Percentiles rank a stretch among this genome's conserved stretches.
Evolutionary conservation across 225 moss, liverwort and hornwort genomes (phyloP).

Genomic region (Asterella californica): DNA sequence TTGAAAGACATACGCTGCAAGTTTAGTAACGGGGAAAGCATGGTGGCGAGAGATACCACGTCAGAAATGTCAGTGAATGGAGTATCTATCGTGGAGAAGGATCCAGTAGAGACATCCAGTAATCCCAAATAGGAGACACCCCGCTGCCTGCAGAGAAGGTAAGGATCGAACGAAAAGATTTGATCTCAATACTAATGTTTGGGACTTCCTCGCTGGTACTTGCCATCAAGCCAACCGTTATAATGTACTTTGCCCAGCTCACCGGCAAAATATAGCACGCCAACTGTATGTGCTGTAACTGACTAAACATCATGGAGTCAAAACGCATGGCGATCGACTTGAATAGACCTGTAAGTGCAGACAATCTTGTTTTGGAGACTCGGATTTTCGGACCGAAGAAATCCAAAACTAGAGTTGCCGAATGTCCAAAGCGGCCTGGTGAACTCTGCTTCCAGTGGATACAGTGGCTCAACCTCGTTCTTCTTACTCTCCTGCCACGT

Average conservation of each 20-base stretch:
- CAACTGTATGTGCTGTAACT: not conserved
- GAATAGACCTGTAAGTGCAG: conserved; percentile 67
- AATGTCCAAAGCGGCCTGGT: conserved; percentile 75
- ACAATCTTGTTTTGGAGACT: conserved; percentile 51
- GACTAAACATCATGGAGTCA: not conserved
- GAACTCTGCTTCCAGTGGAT: conserved; percentile 78
- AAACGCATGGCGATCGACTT: not conserved
- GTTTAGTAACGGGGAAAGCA: not conserved
- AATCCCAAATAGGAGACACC: conserved; percentile 65
- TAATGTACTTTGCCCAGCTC: not conserved
- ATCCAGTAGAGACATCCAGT: conserved; percentile 48
- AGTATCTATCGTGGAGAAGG: conserved; percentile 55
- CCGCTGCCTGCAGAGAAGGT: conserved; percentile 44
- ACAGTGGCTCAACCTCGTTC: conserved; percentile 57
- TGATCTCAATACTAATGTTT: no score
- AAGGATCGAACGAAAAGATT: not conserved
- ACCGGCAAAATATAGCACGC: no score
- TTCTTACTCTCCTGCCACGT: conserved; percentile 48
- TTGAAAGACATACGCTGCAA: not conserved
- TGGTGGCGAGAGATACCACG: conserved; percentile 44
- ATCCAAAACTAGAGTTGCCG: conserved; percentile 70
- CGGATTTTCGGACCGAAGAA: conserved; percentile 39
- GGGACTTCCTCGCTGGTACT: no score
- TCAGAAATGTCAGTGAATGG: conserved; percentile 70
- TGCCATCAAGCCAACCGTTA: not conserved